Base-by-base conservation (phyloP, 768 basidiomycete species). In the Russula emetica region DNA sequence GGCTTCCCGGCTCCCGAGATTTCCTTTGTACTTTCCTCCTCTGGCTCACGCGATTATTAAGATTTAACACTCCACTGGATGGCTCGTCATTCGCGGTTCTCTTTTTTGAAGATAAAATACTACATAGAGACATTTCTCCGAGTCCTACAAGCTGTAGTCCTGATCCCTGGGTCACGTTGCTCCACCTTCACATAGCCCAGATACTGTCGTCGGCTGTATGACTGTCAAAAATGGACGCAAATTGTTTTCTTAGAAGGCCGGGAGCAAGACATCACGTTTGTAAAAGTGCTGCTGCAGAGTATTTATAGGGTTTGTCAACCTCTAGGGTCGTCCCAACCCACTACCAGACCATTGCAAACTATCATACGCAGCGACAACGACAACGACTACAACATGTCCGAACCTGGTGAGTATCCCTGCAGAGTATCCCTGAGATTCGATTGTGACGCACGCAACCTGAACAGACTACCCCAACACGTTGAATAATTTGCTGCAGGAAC, bases 131-230 rank as follows among this genome's bases (percentile, higher is more conserved):
- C 3, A 16, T 64, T 18, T 55, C 9, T 9, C 26, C n/a, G 63
- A 36, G 24, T 44, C 42, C 63, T 16, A 49, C 60, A 54, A 64
- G 22, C 24, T 64, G 63, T 64, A 60, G 63, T 36, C 16, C 58
- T 60, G 16, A 32, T 28, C 16, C 20, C 22, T n/a, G 11, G 40
- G 13, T 60, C 54, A 55, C 54, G 5, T 14, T 30, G 47, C 50
- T 34, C 24, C 38, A 59, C n/a, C 26, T 63, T 55, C 62, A 59
- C 58, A 1, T 14, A 50, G 28, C 47, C 45, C 47, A 42, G 47
- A 42, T 54, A 59, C 63, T 36, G 24, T 18, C 55, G 59, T 64
- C 18, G 32, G 59, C 20, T 56, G 63, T 61, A 64, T 40, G 63
- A 56, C 42, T 28, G 28, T 52, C 63, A 47, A 38, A n/a, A 55